Base-by-base conservation (phyloP, 306 rosid genomes). In the Cercis canadensis region DNA sequence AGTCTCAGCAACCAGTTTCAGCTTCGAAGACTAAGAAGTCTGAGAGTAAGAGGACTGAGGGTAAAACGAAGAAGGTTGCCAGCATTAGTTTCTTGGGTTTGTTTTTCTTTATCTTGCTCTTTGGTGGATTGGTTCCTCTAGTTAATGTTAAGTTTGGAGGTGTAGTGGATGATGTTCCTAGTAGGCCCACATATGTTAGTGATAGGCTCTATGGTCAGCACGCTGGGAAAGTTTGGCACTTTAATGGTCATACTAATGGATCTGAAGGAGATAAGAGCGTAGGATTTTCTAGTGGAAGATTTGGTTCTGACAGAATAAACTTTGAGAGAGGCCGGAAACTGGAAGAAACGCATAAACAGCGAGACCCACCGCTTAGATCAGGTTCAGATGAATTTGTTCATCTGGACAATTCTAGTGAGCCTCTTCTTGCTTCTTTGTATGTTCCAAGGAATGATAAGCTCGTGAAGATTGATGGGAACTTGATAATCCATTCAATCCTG, bases 401-500 rank as follows among this genome's bases (percentile, higher is more conserved):
- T 57, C 58, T 57, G 54, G 82, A 78, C 46, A 95, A 95, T 80
- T 78, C 74, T 41, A 87, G 97, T n/a, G 93, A 82, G 80, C 92
- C 96, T 78, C 97, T 95, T 49, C 74, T 85, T 32, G 99, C 99
- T 58, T 91, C 99, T 73, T 75, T 95, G 78, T 95, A 89, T 75
- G 99, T 95, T 74, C 99, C 99, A 24, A 86, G 97, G 79, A 95
- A 95, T 74, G 93, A 92, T 69, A 95, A 89, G 75, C 75, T 95
- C 72, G 96, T 95, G 67, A 91, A 95, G 86, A 91, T 95, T 63
- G 97, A 95, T 53, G 99, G 99, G 16, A 95, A 91, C 81, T 83
- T 95, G 85, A 91, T 95, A 75, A 95, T 95, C 73, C 96, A 87
- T 84, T 95, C 97, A 19, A 84, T 95, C 59, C 75, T 95, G 78